These are phyloP conservation scores for Lotus japonicus DNA, from an alignment of 306 rosid genomes.

Conservation along the genomic window DNA sequence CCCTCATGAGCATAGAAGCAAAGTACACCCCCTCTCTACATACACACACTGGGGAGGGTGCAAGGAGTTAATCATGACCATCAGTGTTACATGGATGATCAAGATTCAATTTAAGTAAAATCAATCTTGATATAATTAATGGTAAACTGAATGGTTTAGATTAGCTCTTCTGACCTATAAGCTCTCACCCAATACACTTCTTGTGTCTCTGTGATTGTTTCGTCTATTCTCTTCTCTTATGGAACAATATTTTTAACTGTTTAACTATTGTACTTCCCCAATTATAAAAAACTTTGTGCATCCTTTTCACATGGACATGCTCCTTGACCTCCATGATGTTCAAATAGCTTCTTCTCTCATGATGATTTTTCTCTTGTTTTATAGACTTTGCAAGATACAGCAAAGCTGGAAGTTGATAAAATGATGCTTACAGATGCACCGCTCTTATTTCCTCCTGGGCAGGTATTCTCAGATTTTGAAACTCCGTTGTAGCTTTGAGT, in stretches of 20 bases:
- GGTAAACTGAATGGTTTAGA: too few species aligned
- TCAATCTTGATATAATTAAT: too few species aligned
- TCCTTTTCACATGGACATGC: neutral
- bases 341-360: neutral
- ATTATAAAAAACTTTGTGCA: neutral
- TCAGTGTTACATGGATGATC: too few species aligned
- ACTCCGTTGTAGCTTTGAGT: neutral
- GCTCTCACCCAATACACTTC: neutral
- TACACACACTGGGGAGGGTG: too few species aligned
- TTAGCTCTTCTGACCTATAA: too few species aligned
- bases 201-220: neutral
- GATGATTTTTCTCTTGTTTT: slow-evolving; percentile 12
- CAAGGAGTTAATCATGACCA: too few species aligned
- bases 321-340: neutral
- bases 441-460: slow-evolving; percentile 91
- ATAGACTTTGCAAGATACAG: slow-evolving; percentile 51
- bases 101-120: too few species aligned
- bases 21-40: too few species aligned
- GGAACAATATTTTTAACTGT: neutral
- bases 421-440: slow-evolving; percentile 97
- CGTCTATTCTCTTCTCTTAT: neutral
- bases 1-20: too few species aligned
- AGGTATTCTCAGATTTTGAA: slow-evolving; percentile 41
- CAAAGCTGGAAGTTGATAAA: slow-evolving; percentile 69
- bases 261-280: neutral